Evolutionary conservation across 192 early-diverging fungal species (phyloP), one percentile per base, ranked within the genome.

Genomic region (Irineochytrium annulatum): DNA sequence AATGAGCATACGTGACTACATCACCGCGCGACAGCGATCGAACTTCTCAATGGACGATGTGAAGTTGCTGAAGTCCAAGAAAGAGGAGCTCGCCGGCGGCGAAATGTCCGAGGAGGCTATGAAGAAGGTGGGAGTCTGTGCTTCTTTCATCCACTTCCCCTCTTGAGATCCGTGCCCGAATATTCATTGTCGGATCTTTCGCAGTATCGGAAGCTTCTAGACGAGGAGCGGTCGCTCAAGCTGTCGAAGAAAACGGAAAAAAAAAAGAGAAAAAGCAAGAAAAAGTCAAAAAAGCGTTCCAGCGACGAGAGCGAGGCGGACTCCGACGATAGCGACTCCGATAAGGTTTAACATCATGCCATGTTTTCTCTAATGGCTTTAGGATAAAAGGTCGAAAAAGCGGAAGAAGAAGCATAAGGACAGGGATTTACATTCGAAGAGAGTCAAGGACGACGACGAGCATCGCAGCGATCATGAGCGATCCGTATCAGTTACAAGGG

Each of bases 241-340:
- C 46, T 49, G 11, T 8, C 46, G 46, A 49, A 49, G 46, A 49
- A 49, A 24, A 49, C 6, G 46, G 26, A 49, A 24, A 22, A 49
- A 5, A 49, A 49, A 24, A 49, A 49, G 46, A 49, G 22, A 6
- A 49, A 49, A 22, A 24, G 22, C 11, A 20, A 8, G 46, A 8
- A 49, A 6, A 20, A 8, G 24, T 49, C 46, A 20, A 41, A 41
- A n/a, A 41, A 41, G 37, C 5, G 6, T 22, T 49, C 46, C 6
- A 20, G 13, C 24, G 13, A 14, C 6, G 13, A 14, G 24, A 22
- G 17, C 6, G 13, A 14, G 26, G 11, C 8, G 6, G 13, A 14
- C 11, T 49, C 46, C 6, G 13, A 14, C 22, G 46, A 49, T 8
- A 17, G 11, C 11, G 37, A 41, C 37, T 13, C 11, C 37, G 37